These are phyloP conservation scores for Trametes cubensis DNA, from an alignment of 768 basidiomycete genomes.

Conservation along the genomic window DNA sequence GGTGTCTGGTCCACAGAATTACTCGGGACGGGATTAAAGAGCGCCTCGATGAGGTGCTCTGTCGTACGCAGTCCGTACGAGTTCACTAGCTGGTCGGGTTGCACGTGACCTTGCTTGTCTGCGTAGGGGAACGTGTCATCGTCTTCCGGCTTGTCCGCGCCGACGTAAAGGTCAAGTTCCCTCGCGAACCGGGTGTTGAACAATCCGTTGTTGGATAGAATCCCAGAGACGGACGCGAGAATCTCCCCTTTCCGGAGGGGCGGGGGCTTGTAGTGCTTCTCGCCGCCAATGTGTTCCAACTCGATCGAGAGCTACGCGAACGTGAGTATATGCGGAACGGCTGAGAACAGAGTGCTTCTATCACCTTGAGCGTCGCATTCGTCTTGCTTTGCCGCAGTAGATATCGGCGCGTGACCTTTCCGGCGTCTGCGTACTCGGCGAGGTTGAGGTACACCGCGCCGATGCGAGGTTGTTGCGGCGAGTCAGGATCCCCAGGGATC, in stretches of 20 bases:
- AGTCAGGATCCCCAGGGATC: conserved; percentile 54
- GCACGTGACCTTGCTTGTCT: conserved; percentile 28
- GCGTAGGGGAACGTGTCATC: conserved; percentile 23
- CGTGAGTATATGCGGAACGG: not conserved
- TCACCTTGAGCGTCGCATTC: conserved; percentile 76
- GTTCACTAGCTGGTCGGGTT: conserved; percentile 46
- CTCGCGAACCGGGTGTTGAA: conserved; percentile 52
- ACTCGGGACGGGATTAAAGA: conserved; percentile 70
- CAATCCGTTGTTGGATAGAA: conserved; percentile 53
- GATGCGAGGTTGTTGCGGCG: conserved; percentile 60
- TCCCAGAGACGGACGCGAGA: conserved; percentile 63
- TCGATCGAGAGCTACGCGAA: conserved; percentile 57
- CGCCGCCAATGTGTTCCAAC: conserved; percentile 56
- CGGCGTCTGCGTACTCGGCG: conserved; percentile 69
- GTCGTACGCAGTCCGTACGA: conserved; percentile 65
- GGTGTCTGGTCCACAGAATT: conserved; percentile 24
- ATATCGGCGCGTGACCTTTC: conserved; percentile 63
- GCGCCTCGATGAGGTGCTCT: conserved; percentile 72
- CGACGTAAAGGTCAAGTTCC: conserved; percentile 49
- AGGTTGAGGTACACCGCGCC: conserved; percentile 72
- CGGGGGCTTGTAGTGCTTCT: conserved; percentile 59
- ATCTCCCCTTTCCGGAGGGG: conserved; percentile 75
- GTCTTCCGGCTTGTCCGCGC: conserved; percentile 21
- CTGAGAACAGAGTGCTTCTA: conserved; percentile 10
- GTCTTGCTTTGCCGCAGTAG: conserved; percentile 74